These are phyloP conservation scores for Alternaria panax DNA, from an alignment of 2,329 filamentous ascomycete genomes.

Conservation along the genomic window DNA sequence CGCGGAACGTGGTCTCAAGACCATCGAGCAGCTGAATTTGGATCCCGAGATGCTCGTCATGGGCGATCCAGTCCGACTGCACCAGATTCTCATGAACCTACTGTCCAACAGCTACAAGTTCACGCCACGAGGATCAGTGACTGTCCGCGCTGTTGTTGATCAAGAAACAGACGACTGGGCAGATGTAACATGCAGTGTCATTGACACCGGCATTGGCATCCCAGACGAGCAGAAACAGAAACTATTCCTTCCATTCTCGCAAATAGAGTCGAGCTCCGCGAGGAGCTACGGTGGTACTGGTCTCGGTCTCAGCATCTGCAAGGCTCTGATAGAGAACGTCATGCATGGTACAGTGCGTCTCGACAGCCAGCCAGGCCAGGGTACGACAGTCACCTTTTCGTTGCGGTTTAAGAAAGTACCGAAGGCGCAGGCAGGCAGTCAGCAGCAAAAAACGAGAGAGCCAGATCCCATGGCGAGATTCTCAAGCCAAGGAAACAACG, in stretches of 20 bases:
- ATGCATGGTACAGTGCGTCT: slow-evolving; percentile 87
- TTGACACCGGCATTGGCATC: slow-evolving; percentile 92
- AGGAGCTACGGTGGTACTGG: slow-evolving; percentile 92
- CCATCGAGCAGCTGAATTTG: slow-evolving; percentile 63
- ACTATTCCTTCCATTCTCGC: slow-evolving; percentile 90
- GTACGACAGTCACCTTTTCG: slow-evolving; percentile 79
- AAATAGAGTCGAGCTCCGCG: slow-evolving; percentile 89
- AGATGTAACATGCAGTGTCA: slow-evolving; percentile 82
- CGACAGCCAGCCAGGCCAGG: slow-evolving; percentile 75
- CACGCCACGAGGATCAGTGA: slow-evolving; percentile 84
- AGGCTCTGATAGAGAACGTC: slow-evolving; percentile 90
- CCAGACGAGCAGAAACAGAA: slow-evolving; percentile 81
- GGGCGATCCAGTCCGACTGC: slow-evolving; percentile 60
- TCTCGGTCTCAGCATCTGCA: slow-evolving; percentile 91
- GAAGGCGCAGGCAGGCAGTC: slow-evolving; percentile 61
- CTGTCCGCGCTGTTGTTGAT: slow-evolving; percentile 77
- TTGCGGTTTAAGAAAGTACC: slow-evolving; percentile 85
- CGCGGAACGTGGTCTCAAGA: slow-evolving; percentile 65
- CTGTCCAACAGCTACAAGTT: slow-evolving; percentile 96
- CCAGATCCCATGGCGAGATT: slow-evolving; percentile 65
- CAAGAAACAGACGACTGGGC: slow-evolving; percentile 74
- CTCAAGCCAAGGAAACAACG: slow-evolving; percentile 57
- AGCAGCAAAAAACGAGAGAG: slow-evolving; percentile 48
- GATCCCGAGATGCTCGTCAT: slow-evolving; percentile 62
- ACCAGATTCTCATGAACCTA: slow-evolving; percentile 73